These are phyloP conservation scores for Trypanosoma avium DNA, from an alignment of 208 protist genomes.

Conservation along the genomic window DNA sequence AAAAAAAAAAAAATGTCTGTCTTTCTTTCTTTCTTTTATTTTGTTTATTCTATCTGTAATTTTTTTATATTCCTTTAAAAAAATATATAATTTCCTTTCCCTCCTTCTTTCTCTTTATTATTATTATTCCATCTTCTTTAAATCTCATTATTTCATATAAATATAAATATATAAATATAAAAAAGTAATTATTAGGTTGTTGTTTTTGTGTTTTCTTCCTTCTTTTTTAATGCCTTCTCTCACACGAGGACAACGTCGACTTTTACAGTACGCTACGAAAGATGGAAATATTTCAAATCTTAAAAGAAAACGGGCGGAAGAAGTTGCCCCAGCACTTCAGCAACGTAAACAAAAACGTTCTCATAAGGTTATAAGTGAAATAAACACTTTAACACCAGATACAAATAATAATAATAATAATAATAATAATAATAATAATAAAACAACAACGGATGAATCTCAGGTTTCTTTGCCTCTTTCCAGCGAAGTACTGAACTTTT, in stretches of 20 bases:
- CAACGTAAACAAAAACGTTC: conserved; percentile 17
- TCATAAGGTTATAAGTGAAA: not conserved
- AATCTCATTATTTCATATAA: not conserved
- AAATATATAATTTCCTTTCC: not conserved
- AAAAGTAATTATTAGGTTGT: too few relatives aligned
- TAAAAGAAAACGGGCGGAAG: conserved; percentile 43
- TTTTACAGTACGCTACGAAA: conserved; percentile 43
- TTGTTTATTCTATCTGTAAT: too few relatives aligned
- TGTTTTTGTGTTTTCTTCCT: too few relatives aligned
- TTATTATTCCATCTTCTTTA: not conserved
- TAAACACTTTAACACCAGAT: too few relatives aligned
- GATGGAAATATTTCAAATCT: conserved; percentile 22
- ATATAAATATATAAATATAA: not conserved
- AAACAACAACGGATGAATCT: not conserved
- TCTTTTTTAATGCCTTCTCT: conserved; percentile 18
- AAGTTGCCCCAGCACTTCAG: conserved; percentile 64
- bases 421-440: too few relatives aligned
- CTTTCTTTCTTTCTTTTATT: too few relatives aligned
- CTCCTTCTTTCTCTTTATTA: conserved; percentile 2
- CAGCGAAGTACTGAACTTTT: conserved; percentile 20
- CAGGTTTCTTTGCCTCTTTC: conserved; percentile 4
- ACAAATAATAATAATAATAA: too few relatives aligned
- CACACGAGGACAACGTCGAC: conserved; percentile 44
- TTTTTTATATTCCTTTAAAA: too few relatives aligned
- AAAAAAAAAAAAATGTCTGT: too few relatives aligned